Percentiles rank a stretch among this genome's conserved stretches.
These are phyloP conservation scores for Heterotrichella gracilis DNA, from an alignment of 352 stramenopile species.

Conservation along the genomic window DNA sequence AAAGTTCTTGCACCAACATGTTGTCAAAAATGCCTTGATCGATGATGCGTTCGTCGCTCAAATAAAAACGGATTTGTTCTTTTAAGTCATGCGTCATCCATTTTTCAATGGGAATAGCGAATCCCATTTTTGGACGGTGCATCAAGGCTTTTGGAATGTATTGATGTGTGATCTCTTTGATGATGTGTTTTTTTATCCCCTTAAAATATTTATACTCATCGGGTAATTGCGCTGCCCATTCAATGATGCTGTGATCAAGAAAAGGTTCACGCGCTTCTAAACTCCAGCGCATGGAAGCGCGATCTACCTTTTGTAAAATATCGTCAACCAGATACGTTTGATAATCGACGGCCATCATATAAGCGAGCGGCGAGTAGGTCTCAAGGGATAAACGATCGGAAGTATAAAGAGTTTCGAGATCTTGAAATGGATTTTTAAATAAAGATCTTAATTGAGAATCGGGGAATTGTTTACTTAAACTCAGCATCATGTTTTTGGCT, in stretches of 20 bases:
- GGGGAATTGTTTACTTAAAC: neutral
- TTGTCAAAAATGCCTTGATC: too few relatives aligned
- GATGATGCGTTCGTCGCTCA: too few relatives aligned
- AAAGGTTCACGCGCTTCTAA: neutral
- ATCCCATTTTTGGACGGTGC: neutral
- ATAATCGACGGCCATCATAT: neutral
- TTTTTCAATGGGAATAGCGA: neutral
- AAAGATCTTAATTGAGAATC: neutral
- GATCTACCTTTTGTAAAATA: neutral
- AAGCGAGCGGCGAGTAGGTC: too few relatives aligned
- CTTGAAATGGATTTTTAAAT: neutral
- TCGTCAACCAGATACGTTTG: neutral
- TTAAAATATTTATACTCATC: constrained; percentile 10
- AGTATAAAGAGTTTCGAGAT: neutral
- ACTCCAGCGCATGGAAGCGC: neutral
- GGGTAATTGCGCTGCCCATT: neutral
- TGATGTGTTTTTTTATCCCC: too few relatives aligned
- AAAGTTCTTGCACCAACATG: too few relatives aligned
- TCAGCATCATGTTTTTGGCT: too few relatives aligned
- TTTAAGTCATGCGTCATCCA: too few relatives aligned
- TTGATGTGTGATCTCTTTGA: too few relatives aligned
- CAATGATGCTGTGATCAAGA: neutral
- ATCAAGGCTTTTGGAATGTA: neutral
- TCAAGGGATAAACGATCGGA: neutral
- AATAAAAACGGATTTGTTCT: too few relatives aligned